Evolutionary conservation across 371 early-diverging fungal genomes (phyloP).

Genomic region (Nematocida ironsii): DNA sequence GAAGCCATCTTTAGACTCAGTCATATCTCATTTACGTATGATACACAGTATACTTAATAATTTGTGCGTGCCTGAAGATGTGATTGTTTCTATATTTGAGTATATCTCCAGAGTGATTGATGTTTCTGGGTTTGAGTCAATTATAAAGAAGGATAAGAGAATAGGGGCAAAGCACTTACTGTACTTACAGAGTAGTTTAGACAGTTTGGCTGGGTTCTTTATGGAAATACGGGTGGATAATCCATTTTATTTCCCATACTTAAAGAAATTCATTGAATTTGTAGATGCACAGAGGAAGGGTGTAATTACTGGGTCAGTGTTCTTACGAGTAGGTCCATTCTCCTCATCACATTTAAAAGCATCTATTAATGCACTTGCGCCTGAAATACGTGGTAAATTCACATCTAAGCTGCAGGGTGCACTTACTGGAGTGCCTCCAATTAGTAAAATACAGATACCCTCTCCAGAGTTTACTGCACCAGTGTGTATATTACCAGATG

Average conservation of each 20-base stretch:
- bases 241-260: constrained; percentile 4
- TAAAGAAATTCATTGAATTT: constrained; percentile 32
- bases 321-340: constrained; percentile 37
- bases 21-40: constrained; percentile 39
- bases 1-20: constrained; percentile 47
- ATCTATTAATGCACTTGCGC: constrained; percentile 24
- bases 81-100: constrained; percentile 38
- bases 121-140: constrained; percentile 37
- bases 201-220: constrained; percentile 16
- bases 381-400: constrained; percentile 14
- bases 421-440: neutral
- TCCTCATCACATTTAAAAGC: constrained; percentile 41
- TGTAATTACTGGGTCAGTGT: neutral
- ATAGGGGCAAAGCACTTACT: constrained; percentile 10
- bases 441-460: constrained; percentile 1
- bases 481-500: constrained; percentile 2
- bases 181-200: constrained; percentile 36
- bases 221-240: constrained; percentile 2
- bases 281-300: constrained; percentile 48
- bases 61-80: constrained; percentile 8
- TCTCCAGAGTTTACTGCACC: constrained; percentile 20
- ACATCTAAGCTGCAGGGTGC: constrained; percentile 26
- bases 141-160: constrained; percentile 28
- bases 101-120: constrained; percentile 35
- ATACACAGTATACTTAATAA: constrained; percentile 14